Percentiles rank a stretch among this genome's conserved stretches.
phyloP scores from a whole-genome alignment of 345 rosid species.

The Salix caprea region DNA sequence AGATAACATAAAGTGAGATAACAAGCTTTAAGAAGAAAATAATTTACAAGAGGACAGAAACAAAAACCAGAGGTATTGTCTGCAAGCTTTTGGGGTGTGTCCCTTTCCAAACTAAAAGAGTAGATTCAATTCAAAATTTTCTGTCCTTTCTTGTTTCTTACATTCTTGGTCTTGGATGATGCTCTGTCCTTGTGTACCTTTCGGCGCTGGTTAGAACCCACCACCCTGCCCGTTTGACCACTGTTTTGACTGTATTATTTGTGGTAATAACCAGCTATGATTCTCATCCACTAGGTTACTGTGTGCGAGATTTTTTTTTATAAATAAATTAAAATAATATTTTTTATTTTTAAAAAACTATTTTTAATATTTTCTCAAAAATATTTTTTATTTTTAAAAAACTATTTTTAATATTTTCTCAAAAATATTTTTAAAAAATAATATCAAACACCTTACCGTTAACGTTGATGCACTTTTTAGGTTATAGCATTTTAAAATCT shows the following conservation, averaged over 20 bases:
- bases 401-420: too few relatives aligned
- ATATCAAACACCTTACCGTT: too few relatives aligned
- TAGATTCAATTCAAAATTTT: slow-evolving; percentile 15
- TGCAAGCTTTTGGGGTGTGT: background rate
- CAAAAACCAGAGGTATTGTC: slow-evolving; percentile 10
- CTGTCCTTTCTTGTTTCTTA: slow-evolving; percentile 33
- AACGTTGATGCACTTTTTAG: background rate
- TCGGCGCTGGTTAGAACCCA: slow-evolving; percentile 44
- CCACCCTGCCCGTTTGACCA: slow-evolving; percentile 25
- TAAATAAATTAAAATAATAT: too few relatives aligned
- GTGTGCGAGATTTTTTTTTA: too few relatives aligned
- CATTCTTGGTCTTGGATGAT: slow-evolving; percentile 12
- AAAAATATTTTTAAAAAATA: too few relatives aligned
- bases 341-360: too few relatives aligned
- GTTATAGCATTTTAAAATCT: background rate
- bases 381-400: too few relatives aligned
- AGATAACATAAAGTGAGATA: slow-evolving; percentile 11
- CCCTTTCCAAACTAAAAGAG: background rate
- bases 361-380: too few relatives aligned
- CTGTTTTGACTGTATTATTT: slow-evolving; percentile 23
- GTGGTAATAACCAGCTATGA: background rate
- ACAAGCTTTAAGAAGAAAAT: slow-evolving; percentile 21
- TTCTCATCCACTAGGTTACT: background rate
- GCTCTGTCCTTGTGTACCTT: slow-evolving; percentile 29
- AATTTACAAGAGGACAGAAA: slow-evolving; percentile 22